Evolutionary conservation across 2,329 filamentous ascomycete species (phyloP), one percentile per base, ranked within the genome.

Genomic region (Sarocladium oryzae): DNA sequence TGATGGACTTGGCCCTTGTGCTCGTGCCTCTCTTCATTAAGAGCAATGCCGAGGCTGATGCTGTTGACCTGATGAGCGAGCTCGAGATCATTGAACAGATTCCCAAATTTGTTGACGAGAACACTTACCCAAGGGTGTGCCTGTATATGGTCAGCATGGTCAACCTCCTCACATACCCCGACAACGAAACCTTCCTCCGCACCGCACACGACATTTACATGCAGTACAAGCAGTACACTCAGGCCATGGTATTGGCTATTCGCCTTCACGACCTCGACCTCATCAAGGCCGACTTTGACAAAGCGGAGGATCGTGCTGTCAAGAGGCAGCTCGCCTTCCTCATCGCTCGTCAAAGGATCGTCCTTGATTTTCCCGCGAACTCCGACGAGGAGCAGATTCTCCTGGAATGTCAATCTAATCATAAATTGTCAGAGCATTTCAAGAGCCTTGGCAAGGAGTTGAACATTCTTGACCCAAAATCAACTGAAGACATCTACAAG

Each of bases 71-170:
- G 58, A 83, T 99, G 77, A 96, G 90, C 66, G 95, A 99, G 72
- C 76, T 99, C 54, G 93, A 99, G 72, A 96, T 96, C 66, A 97
- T 99, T 59, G 89, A 96, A 63, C 76, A 91, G 63, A 87, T 99
- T 41, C 84, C 89, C 52, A 80, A 89, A 58, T 95, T 91, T 61
- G 79, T 99, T 50, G 93, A 99, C 67, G 86, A 95, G 67, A 86
- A 97, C 71, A 97, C 91, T 23, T 99, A 95, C 67, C 77, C 87
- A 50, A 79, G 93, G 63, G 93, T 96, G 52, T 97, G 93, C 66
- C 73, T 99, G 59, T 99, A 99, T 73, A 96, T 99, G 86, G 89
- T 95, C 61, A 95, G 89, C 75, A 97, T 97, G 88, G 93, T 99
- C 59, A 95, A 93, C 64, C 81, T 99, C 18, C 83, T 99, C 67